Conservation (phyloP, 495 filamentous ascomycete genomes). For the Penicillium ucsense region DNA sequence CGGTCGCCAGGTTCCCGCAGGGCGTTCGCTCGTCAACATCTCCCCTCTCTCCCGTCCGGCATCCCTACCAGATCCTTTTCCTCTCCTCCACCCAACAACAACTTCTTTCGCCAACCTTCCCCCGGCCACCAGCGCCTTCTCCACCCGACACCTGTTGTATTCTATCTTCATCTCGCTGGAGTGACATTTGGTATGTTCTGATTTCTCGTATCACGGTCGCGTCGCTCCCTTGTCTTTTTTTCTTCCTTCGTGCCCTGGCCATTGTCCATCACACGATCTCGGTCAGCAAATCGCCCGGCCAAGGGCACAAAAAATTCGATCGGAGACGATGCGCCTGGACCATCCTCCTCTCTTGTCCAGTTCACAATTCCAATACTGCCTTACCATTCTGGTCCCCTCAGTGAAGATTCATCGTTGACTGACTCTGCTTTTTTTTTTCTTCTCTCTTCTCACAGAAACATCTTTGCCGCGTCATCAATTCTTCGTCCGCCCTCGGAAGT, state of each 20-base stretch:
- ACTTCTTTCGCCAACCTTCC: not conserved
- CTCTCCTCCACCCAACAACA: not conserved
- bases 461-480: slow-evolving; percentile 33
- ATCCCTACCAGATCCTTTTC: slow-evolving; percentile 19
- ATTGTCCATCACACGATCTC: not conserved
- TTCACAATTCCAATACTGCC: slow-evolving; percentile 6
- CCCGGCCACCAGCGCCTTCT: slow-evolving; percentile 6
- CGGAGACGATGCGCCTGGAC: slow-evolving; percentile 19
- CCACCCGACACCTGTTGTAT: slow-evolving; percentile 6
- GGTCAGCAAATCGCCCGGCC: not conserved
- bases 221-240: too few relatives aligned
- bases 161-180: slow-evolving; percentile 7
- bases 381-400: slow-evolving; percentile 4
- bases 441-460: slow-evolving; percentile 17
- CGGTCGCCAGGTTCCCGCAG: not conserved
- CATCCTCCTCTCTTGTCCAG: slow-evolving; percentile 4
- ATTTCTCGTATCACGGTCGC: not conserved
- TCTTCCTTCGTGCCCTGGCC: not conserved
- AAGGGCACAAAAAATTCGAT: slow-evolving; percentile 8
- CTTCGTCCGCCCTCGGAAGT: slow-evolving; percentile 25
- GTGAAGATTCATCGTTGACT: slow-evolving; percentile 9
- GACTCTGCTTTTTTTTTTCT: not conserved
- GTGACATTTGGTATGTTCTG: slow-evolving; percentile 15
- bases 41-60: slow-evolving; percentile 10
- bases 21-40: slow-evolving; percentile 6